Conservation (phyloP, 2,329 filamentous ascomycete species). For the Sporothrix euskadiensis region DNA sequence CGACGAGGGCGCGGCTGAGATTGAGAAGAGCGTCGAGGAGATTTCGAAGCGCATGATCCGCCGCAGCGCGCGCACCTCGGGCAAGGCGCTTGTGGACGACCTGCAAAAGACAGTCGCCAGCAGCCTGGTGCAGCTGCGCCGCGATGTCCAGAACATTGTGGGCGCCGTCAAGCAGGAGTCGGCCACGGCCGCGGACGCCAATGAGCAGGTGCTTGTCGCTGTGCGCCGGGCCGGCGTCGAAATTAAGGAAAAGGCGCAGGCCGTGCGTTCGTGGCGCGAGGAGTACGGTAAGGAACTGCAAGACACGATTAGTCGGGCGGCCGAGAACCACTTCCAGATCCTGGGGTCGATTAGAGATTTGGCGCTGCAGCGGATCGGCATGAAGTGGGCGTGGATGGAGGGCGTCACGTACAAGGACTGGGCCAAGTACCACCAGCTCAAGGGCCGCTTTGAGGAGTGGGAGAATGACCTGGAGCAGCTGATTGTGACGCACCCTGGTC, state of each 20-base stretch:
- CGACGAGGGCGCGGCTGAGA: constrained; percentile 73
- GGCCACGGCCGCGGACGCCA: constrained; percentile 39
- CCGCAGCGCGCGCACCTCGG: constrained; percentile 64
- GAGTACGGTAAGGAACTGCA: constrained; percentile 70
- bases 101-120: constrained; percentile 67
- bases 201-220: constrained; percentile 48
- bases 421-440: constrained; percentile 89
- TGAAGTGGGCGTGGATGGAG: constrained; percentile 95
- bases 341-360: constrained; percentile 80
- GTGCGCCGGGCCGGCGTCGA: constrained; percentile 68
- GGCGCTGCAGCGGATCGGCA: constrained; percentile 86
- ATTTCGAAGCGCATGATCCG: constrained; percentile 58
- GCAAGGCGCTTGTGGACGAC: constrained; percentile 65
- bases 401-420: constrained; percentile 96
- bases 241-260: constrained; percentile 76
- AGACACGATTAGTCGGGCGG: constrained; percentile 66
- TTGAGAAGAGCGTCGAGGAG: constrained; percentile 68
- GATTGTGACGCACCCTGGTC: constrained; percentile 70
- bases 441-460: constrained; percentile 80
- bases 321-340: constrained; percentile 79
- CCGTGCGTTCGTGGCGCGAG: constrained; percentile 74
- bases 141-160: constrained; percentile 63
- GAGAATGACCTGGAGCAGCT: constrained; percentile 76
- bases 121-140: constrained; percentile 55
- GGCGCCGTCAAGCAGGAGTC: constrained; percentile 53